Evolutionary conservation across 352 stramenopile genomes (phyloP), one percentile per base, ranked within the genome.

Genomic region (Thraustochytrium sp.): DNA sequence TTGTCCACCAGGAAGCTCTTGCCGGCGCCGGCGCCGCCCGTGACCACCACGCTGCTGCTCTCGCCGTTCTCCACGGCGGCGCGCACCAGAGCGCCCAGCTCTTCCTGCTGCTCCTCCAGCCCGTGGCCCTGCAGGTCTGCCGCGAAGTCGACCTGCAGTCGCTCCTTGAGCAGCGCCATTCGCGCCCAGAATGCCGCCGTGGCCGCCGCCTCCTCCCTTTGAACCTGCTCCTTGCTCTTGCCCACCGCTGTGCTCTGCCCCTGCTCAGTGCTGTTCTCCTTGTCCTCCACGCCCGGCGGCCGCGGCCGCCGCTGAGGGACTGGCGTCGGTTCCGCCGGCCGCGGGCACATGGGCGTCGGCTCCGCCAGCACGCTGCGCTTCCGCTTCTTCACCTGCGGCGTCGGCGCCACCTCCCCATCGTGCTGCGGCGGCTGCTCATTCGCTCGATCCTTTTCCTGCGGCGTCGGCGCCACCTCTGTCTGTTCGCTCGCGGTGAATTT

Each of bases 1-100:
- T 53, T 36, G 23, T 82, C 34, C 42, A 82, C 48, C 74, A 82
- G 13, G n/a, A 82, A 73, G 23, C 9, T 42, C 36, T 82, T 82
- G 13, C 74, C 74, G n/a, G 49, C 36, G 53, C 74, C 74, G 4
- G 29, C 18, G 16, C 42, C 18, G 42, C 74, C 74, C 34, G 63
- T 21, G 2, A 80, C 26, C 21, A 80, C 18, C 23, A 31, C n/a
- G 9, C 44, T 42, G 31, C 53, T 72, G 53, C 68, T 80, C 49
- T 61, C 68, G 48, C 48, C 53, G 53, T 80, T 80, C 53, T 80
- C 68, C 26, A 63, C 42, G 11, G 68, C 68, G n/a, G 68, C 68
- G 4, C 38, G 68, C 9, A 80, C 34, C 11, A 80, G 31, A 5
- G 31, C 23, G 34, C 31, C 21, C 1, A 80, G 44, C 34, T 80